phyloP scores from a whole-genome alignment of 352 stramenopile species.

The Phytophthora citricola region DNA sequence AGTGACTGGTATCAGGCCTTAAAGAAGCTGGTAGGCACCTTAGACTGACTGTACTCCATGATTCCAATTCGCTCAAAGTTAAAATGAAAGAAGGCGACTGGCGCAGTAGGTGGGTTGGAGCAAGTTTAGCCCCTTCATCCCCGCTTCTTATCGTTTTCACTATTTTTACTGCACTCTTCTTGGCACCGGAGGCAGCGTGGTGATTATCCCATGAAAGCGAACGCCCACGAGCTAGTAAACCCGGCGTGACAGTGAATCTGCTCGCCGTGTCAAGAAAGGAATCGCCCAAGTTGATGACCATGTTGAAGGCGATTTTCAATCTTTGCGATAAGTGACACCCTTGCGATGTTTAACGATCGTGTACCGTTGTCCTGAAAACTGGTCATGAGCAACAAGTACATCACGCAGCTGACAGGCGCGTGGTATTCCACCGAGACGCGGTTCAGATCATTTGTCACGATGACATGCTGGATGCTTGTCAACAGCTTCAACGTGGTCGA shows the following conservation, averaged over 20 bases:
- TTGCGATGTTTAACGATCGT: too few species aligned
- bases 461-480: constrained; percentile 1
- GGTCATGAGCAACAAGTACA: not conserved
- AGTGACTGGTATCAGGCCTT: too few species aligned
- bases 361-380: too few species aligned
- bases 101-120: not conserved
- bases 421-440: not conserved
- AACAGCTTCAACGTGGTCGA: not conserved
- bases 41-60: constrained; percentile 44
- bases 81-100: constrained; percentile 2
- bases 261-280: not conserved
- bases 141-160: constrained; percentile 11
- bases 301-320: too few species aligned
- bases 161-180: constrained; percentile 2
- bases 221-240: not conserved
- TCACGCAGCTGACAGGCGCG: not conserved
- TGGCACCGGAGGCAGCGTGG: too few species aligned
- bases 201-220: not conserved
- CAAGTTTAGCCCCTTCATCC: constrained; percentile 5
- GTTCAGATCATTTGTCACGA: constrained; percentile 13
- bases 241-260: constrained; percentile 5
- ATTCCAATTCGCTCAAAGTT: not conserved
- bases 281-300: too few species aligned
- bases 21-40: constrained; percentile 12
- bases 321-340: too few species aligned